These are phyloP conservation scores for Penicillium bialowiezense DNA, from an alignment of 495 filamentous ascomycete genomes.

Conservation along the genomic window DNA sequence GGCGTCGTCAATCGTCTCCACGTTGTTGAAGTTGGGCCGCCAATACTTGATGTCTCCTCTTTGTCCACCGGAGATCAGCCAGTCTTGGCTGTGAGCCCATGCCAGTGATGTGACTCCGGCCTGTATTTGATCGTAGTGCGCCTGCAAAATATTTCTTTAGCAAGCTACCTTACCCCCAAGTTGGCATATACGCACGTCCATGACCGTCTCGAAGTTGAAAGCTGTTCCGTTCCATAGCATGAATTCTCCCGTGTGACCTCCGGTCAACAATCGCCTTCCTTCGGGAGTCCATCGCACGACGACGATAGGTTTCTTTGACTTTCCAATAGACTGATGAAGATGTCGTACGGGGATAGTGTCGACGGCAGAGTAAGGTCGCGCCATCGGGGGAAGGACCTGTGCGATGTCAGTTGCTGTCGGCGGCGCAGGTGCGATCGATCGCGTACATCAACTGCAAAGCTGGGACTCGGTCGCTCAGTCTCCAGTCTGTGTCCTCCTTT, in stretches of 20 bases:
- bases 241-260: slow-evolving; percentile 93
- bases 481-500: slow-evolving; percentile 65
- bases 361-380: slow-evolving; percentile 64
- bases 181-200: slow-evolving; percentile 60
- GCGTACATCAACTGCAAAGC: slow-evolving; percentile 86
- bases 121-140: slow-evolving; percentile 71
- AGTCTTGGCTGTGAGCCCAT: slow-evolving; percentile 94
- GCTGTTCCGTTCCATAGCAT: slow-evolving; percentile 98
- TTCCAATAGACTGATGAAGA: slow-evolving; percentile 93
- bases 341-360: slow-evolving; percentile 87
- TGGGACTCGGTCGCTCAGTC: slow-evolving; percentile 77
- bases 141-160: slow-evolving; percentile 42
- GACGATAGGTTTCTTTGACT: slow-evolving; percentile 94
- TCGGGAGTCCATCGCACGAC: slow-evolving; percentile 98
- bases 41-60: slow-evolving; percentile 96
- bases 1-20: slow-evolving; percentile 88
- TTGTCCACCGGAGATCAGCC: slow-evolving; percentile 93
- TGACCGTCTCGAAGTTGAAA: slow-evolving; percentile 99
- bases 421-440: not conserved
- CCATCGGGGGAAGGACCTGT: slow-evolving; percentile 84
- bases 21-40: slow-evolving; percentile 99
- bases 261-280: slow-evolving; percentile 85
- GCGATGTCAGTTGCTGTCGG: slow-evolving; percentile 7
- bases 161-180: not conserved
- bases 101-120: slow-evolving; percentile 80